Evolutionary conservation across 2,329 filamentous ascomycete genomes (phyloP).

Genomic region (Penicillium sp.): DNA sequence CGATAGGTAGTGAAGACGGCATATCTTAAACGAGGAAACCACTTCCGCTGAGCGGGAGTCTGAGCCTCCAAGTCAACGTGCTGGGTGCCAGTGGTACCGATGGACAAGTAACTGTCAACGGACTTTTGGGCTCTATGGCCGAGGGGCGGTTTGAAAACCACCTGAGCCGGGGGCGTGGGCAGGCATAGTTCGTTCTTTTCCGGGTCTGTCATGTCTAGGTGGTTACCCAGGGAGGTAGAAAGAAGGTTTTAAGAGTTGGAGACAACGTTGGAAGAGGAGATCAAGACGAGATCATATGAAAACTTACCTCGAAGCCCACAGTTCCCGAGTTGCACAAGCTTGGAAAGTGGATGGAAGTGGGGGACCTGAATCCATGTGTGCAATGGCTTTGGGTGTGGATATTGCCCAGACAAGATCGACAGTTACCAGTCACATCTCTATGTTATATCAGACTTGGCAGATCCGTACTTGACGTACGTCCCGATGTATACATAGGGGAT

Average conservation of each 20-base stretch:
- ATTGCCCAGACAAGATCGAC: conserved; percentile 7
- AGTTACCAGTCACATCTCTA: not conserved
- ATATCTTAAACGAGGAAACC: conserved; percentile 12
- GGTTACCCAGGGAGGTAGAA: not conserved
- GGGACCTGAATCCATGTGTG: conserved; percentile 2
- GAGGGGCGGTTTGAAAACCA: conserved; percentile 1
- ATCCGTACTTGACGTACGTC: too few relatives aligned
- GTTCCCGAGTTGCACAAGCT: conserved; percentile 3
- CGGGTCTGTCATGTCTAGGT: conserved; percentile 10
- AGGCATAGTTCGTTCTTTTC: conserved; percentile 10
- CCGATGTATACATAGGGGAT: too few relatives aligned
- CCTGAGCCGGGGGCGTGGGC: conserved; percentile 7
- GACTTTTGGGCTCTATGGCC: conserved; percentile 2
- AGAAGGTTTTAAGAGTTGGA: not conserved
- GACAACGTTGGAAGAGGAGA: not conserved
- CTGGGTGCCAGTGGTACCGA: not conserved
- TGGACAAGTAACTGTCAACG: not conserved
- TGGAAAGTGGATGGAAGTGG: not conserved
- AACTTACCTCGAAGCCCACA: conserved; percentile 1
- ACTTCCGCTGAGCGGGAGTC: conserved; percentile 5
- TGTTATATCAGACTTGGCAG: not conserved
- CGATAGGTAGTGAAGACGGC: conserved; percentile 32
- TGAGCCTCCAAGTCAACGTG: conserved; percentile 12
- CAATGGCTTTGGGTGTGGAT: conserved; percentile 6
- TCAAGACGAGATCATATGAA: not conserved